These are phyloP conservation scores for Thelonectria discophora DNA, from an alignment of 2,329 filamentous ascomycete genomes.

Conservation along the genomic window DNA sequence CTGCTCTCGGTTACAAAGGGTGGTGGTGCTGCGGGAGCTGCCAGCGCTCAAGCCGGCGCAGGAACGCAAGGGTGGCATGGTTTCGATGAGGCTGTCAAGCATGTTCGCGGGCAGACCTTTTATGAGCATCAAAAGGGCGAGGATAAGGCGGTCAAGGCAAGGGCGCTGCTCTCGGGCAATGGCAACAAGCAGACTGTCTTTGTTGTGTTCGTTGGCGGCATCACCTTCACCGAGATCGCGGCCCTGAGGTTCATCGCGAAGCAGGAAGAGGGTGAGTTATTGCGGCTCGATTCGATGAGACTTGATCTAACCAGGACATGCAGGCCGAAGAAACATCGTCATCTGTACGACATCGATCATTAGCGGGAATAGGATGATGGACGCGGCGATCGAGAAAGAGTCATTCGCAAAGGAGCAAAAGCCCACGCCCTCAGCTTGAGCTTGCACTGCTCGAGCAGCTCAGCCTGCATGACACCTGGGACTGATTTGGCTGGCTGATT, in stretches of 20 bases:
- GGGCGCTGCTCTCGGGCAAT: conserved; percentile 83
- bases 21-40: conserved; percentile 51
- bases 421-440: conserved; percentile 33
- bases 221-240: conserved; percentile 96
- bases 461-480: conserved; percentile 32
- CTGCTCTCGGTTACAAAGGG: conserved; percentile 76
- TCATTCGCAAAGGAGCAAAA: conserved; percentile 62
- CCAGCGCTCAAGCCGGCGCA: conserved; percentile 53
- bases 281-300: background rate
- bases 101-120: conserved; percentile 87
- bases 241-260: conserved; percentile 89
- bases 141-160: conserved; percentile 89
- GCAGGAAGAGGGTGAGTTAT: conserved; percentile 74
- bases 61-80: conserved; percentile 86
- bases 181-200: conserved; percentile 85
- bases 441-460: conserved; percentile 32
- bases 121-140: conserved; percentile 92
- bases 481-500: conserved; percentile 20
- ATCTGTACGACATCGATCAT: conserved; percentile 94
- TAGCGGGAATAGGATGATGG: conserved; percentile 89
- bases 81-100: conserved; percentile 91
- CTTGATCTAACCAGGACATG: conserved; percentile 25
- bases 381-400: conserved; percentile 78
- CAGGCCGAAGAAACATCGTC: conserved; percentile 80
- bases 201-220: conserved; percentile 97